A percentile compares a stretch with the other conserved stretches of the same genome.
Evolutionary conservation across 169 alveolate genomes (phyloP).

Genomic region (Cryptosporidium parvum): DNA sequence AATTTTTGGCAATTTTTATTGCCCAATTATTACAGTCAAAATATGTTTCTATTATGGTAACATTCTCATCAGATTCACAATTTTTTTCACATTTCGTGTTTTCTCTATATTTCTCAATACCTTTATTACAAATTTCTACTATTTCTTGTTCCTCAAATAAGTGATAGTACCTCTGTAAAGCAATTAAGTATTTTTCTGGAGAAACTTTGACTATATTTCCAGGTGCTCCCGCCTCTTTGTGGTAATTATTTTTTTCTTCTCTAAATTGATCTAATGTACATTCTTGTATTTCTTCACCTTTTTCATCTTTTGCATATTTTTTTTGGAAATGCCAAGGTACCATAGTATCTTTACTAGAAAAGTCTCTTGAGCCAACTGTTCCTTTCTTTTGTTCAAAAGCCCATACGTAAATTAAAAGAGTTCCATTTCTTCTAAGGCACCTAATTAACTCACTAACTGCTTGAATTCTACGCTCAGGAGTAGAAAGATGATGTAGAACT

Average conservation of each 20-base stretch:
- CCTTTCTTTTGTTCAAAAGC: slow-evolving; percentile 74
- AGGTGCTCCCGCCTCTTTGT: not conserved
- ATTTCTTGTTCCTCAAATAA: slow-evolving; percentile 58
- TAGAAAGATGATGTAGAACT: slow-evolving; percentile 73
- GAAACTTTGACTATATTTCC: slow-evolving; percentile 16
- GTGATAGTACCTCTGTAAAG: slow-evolving; percentile 63
- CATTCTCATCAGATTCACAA: not conserved
- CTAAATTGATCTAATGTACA: not conserved
- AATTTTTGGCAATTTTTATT: slow-evolving; percentile 24
- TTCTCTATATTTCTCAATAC: slow-evolving; percentile 21
- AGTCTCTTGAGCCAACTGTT: slow-evolving; percentile 68
- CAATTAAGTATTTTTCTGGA: slow-evolving; percentile 56
- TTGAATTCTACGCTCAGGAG: slow-evolving; percentile 51
- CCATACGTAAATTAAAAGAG: slow-evolving; percentile 72
- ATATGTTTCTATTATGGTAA: slow-evolving; percentile 29
- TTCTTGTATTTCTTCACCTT: not conserved
- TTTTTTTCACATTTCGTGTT: not conserved
- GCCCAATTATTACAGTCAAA: slow-evolving; percentile 75
- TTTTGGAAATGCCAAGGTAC: slow-evolving; percentile 78
- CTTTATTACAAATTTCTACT: slow-evolving; percentile 43
- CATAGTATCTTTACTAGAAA: slow-evolving; percentile 64
- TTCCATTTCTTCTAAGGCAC: slow-evolving; percentile 59
- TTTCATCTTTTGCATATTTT: slow-evolving; percentile 38
- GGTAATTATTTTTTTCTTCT: not conserved
- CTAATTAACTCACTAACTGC: slow-evolving; percentile 61